Base-by-base conservation (phyloP, 805 yeast species). In the Saturnispora saitoi region DNA sequence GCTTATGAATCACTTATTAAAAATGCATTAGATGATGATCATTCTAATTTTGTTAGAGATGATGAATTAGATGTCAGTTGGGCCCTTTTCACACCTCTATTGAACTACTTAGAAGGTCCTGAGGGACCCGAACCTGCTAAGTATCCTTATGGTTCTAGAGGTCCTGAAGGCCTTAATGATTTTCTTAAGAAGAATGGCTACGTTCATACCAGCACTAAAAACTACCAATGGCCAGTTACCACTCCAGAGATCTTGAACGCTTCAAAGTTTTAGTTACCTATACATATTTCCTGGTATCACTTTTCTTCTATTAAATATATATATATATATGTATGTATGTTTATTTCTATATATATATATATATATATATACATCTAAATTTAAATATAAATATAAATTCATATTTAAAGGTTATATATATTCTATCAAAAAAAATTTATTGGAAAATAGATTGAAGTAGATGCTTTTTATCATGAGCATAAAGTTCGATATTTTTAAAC, bases 31-130 rank as follows among this genome's bases (percentile, higher is more conserved):
- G 76, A 79, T 57, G 98, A 95, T 49, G 95, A 90, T 68, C 99
- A 93, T 70, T 86, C 98, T 46, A 91, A 91, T 72, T 93, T 93
- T 65, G 98, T 93, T 31, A 83, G 99, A 71, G 97, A 91, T 64
- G 99, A 93, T 65, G 99, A 93, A 72, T 77, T 93, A 63, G 97
- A 90, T 49, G 81, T 83, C 51, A 83, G 95, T 52, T 93, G 99
- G 99, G 76, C 75, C 57, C 71, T 93, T 51, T 93, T 91, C 73
- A 93, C 98, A 17, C 98, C 98, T 15, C 72, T 93, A 56, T 76
- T 93, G 63, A 72, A 93, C 53, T 74, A 77, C 66, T 72, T 93
- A 50, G 98, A 91, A 69, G 74, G 81, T 42, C 73, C 77, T 43
- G 68, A 80, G 47, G 83, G 79, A 45, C 91, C 93, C 50, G 58